These are phyloP conservation scores for Cryphonectria carpinicola DNA, from an alignment of 2,329 filamentous ascomycete genomes.

Conservation along the genomic window DNA sequence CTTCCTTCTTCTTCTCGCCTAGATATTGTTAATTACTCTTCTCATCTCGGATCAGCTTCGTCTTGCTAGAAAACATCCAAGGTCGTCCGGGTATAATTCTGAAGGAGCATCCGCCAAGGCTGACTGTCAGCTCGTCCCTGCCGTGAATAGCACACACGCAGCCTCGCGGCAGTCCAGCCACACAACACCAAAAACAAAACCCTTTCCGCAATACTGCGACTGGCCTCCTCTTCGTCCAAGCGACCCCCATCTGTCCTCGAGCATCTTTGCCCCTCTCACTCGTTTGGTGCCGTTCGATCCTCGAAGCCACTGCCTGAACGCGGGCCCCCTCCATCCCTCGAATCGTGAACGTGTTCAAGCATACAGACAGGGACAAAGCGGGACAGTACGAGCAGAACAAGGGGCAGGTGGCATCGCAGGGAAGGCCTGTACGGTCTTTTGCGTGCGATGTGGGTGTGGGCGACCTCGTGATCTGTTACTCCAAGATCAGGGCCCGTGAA, in stretches of 20 bases:
- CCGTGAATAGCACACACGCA: constrained; percentile 25
- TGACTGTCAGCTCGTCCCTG: constrained; percentile 19
- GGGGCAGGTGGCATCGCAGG: constrained; percentile 33
- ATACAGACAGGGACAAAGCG: constrained; percentile 7
- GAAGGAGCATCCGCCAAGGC: constrained; percentile 25
- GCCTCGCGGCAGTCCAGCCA: constrained; percentile 13
- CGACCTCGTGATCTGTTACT: constrained; percentile 42
- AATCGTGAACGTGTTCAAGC: constrained; percentile 11
- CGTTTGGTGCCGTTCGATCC: constrained; percentile 22
- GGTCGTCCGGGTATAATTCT: neutral
- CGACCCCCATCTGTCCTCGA: neutral
- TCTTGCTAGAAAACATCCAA: constrained; percentile 2
- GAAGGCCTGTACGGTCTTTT: constrained; percentile 38
- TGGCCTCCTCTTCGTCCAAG: neutral
- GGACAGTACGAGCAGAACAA: neutral
- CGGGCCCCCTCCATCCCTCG: constrained; percentile 1
- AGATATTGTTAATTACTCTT: neutral
- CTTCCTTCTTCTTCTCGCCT: neutral
- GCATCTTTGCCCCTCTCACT: constrained; percentile 6
- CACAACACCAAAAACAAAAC: neutral
- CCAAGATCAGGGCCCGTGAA: constrained; percentile 28
- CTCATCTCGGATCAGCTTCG: neutral
- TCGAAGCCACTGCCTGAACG: constrained; percentile 18
- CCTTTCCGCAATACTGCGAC: neutral
- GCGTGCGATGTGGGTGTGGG: constrained; percentile 52